These are phyloP conservation scores for Aurifilum marmelostoma DNA, from an alignment of 2,329 filamentous ascomycete genomes.

Conservation along the genomic window DNA sequence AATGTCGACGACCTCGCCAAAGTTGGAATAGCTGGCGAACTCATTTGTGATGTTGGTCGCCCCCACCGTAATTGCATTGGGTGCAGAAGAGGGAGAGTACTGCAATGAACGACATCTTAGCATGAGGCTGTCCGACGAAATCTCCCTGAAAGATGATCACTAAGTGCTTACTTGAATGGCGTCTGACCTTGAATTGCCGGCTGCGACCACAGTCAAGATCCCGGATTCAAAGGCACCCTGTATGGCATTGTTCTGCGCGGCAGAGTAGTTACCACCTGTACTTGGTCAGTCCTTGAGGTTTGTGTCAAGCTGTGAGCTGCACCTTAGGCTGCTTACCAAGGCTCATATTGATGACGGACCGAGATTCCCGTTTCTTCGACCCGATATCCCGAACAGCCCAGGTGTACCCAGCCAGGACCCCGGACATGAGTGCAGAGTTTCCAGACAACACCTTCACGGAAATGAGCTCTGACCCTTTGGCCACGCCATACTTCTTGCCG, in stretches of 20 bases:
- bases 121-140: not conserved
- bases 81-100: conserved; percentile 38
- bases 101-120: not conserved
- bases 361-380: not conserved
- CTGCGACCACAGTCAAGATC: conserved; percentile 37
- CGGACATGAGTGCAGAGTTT: conserved; percentile 8
- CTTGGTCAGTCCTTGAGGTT: not conserved
- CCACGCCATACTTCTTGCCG: conserved; percentile 38
- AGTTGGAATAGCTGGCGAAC: conserved; percentile 50
- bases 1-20: conserved; percentile 47
- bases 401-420: conserved; percentile 32
- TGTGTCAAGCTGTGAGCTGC: not conserved
- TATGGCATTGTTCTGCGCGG: conserved; percentile 44
- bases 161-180: not conserved
- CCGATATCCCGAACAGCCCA: conserved; percentile 35
- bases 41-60: conserved; percentile 40
- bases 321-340: conserved; percentile 11
- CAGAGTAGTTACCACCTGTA: conserved; percentile 23
- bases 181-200: not conserved
- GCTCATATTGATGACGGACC: conserved; percentile 25
- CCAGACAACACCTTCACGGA: conserved; percentile 39
- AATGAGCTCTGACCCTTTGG: conserved; percentile 38
- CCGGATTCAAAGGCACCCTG: conserved; percentile 40
- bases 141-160: not conserved
- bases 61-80: conserved; percentile 45